A percentile compares a stretch with the other conserved stretches of the same genome.
Evolutionary conservation across 2,329 filamentous ascomycete species (phyloP).

Genomic region (Periconia sp.): DNA sequence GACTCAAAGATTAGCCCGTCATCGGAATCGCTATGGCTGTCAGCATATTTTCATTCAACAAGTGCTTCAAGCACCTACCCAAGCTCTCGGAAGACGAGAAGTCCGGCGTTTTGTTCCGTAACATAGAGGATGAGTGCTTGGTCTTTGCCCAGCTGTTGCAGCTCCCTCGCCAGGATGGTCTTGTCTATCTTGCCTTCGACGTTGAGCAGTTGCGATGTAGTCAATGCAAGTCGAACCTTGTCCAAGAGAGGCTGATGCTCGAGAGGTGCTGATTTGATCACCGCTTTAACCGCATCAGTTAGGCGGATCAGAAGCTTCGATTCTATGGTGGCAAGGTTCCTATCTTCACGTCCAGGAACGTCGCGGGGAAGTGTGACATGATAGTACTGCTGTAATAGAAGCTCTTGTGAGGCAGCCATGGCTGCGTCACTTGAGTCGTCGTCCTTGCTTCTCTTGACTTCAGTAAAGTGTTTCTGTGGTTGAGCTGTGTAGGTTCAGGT

Average conservation of each 20-base stretch:
- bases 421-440: conserved; percentile 1
- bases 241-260: conserved; percentile 18
- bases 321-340: conserved; percentile 31
- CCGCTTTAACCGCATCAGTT: conserved; percentile 23
- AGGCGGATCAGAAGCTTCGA: conserved; percentile 37
- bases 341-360: conserved; percentile 45
- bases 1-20: conserved; percentile 59
- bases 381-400: conserved; percentile 37
- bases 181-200: conserved; percentile 31
- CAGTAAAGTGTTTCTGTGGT: no score
- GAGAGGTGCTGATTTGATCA: conserved; percentile 17
- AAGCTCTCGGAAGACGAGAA: conserved; percentile 48
- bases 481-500: background rate
- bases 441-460: no score
- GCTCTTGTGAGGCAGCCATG: conserved; percentile 24
- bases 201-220: conserved; percentile 26
- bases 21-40: conserved; percentile 8
- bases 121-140: conserved; percentile 53
- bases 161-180: conserved; percentile 21
- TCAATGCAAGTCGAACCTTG: conserved; percentile 19
- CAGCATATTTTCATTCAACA: background rate
- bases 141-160: conserved; percentile 15
- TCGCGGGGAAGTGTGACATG: conserved; percentile 48
- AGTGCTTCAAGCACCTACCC: conserved; percentile 38
- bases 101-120: conserved; percentile 56